Evolutionary conservation across 2,329 filamentous ascomycete species (phyloP).

Genomic region (Stagonosporopsis cucurbitacearum): DNA sequence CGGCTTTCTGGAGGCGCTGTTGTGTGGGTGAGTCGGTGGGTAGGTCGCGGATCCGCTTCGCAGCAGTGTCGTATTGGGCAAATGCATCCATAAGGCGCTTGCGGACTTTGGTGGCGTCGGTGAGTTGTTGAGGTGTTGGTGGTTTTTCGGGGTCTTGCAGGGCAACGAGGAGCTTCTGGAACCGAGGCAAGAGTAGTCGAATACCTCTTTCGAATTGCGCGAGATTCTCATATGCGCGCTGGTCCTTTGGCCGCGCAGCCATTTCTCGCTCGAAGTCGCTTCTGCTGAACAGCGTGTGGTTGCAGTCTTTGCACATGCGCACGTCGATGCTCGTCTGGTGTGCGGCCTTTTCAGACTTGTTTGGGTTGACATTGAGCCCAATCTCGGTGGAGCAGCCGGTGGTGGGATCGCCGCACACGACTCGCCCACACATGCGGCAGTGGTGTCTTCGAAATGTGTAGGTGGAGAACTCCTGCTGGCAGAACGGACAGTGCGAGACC

Average conservation of each 20-base stretch:
- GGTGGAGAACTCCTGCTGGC: slow-evolving; percentile 91
- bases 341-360: slow-evolving; percentile 52
- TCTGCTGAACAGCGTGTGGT: slow-evolving; percentile 71
- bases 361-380: slow-evolving; percentile 70
- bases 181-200: slow-evolving; percentile 77
- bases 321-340: slow-evolving; percentile 76
- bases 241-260: slow-evolving; percentile 71
- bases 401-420: slow-evolving; percentile 86
- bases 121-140: slow-evolving; percentile 72
- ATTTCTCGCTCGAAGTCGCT: slow-evolving; percentile 79
- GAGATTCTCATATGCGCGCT: slow-evolving; percentile 82
- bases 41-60: slow-evolving; percentile 80
- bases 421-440: slow-evolving; percentile 89
- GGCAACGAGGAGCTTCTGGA: slow-evolving; percentile 76
- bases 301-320: slow-evolving; percentile 92
- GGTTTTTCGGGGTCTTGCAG: slow-evolving; percentile 75
- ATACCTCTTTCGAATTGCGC: slow-evolving; percentile 89
- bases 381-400: slow-evolving; percentile 88
- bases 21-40: slow-evolving; percentile 76
- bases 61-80: slow-evolving; percentile 82
- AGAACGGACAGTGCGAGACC: slow-evolving; percentile 86
- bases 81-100: slow-evolving; percentile 89
- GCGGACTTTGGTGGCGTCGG: slow-evolving; percentile 87
- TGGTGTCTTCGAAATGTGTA: slow-evolving; percentile 95
- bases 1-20: slow-evolving; percentile 75